phyloP scores from a whole-genome alignment of 1,139 yeast genomes.

The Yamadazyma dushanensis region DNA sequence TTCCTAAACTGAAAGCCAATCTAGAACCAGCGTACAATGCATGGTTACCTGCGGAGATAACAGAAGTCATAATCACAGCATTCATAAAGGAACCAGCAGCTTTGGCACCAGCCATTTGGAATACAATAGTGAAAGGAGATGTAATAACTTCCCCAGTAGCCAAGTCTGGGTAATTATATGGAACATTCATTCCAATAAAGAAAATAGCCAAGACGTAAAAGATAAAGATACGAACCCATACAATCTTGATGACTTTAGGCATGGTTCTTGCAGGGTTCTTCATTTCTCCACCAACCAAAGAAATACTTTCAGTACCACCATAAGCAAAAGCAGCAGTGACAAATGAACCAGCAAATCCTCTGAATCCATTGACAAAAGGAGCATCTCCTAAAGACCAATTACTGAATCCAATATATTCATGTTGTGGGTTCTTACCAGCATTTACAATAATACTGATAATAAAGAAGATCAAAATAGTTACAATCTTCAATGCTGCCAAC shows the following conservation, averaged over 20 bases:
- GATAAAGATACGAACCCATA: slow-evolving; percentile 50
- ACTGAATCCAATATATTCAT: slow-evolving; percentile 40
- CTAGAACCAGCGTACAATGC: slow-evolving; percentile 47
- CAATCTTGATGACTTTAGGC: slow-evolving; percentile 58
- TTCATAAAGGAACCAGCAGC: slow-evolving; percentile 47
- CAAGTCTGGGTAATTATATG: slow-evolving; percentile 40
- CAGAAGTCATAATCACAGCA: slow-evolving; percentile 44
- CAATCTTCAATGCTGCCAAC: slow-evolving; percentile 38
- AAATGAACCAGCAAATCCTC: slow-evolving; percentile 39
- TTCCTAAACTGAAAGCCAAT: slow-evolving; percentile 40
- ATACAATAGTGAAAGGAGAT: slow-evolving; percentile 67
- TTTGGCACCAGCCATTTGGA: slow-evolving; percentile 52
- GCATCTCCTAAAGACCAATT: slow-evolving; percentile 42
- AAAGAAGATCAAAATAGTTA: slow-evolving; percentile 41
- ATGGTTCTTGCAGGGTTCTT: slow-evolving; percentile 57
- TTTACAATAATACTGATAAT: slow-evolving; percentile 39
- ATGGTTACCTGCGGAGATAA: slow-evolving; percentile 49
- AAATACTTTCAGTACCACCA: slow-evolving; percentile 67
- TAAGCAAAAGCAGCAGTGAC: slow-evolving; percentile 65
- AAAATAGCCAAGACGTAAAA: slow-evolving; percentile 43
- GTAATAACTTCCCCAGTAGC: slow-evolving; percentile 46
- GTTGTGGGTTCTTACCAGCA: slow-evolving; percentile 33
- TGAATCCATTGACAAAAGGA: slow-evolving; percentile 42
- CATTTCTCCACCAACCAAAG: slow-evolving; percentile 68
- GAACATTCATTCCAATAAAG: slow-evolving; percentile 47